Conservation (phyloP, 2,329 filamentous ascomycete genomes). For the Aspergillus fischeri region DNA sequence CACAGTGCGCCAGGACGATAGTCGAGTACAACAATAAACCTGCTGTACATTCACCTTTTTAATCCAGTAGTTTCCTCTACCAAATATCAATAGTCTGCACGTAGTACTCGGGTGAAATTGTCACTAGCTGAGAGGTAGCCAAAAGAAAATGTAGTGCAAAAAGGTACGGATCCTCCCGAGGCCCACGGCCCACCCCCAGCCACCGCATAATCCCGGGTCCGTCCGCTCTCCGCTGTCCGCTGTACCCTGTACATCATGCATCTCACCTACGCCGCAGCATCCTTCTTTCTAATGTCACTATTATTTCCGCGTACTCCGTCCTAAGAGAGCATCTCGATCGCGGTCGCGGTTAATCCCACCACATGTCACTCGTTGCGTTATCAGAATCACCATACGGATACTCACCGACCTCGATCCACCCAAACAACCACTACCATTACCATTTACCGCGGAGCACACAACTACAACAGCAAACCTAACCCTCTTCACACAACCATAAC, state of each 20-base stretch:
- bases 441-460: background rate
- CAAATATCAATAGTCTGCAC: no score
- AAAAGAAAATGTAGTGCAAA: no score
- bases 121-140: no score
- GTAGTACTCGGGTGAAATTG: no score
- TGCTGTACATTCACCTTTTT: background rate
- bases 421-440: background rate
- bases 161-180: background rate
- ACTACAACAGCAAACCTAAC: background rate
- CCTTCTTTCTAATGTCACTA: background rate
- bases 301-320: background rate
- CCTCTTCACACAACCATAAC: background rate
- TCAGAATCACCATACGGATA: background rate
- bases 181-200: constrained; percentile 7
- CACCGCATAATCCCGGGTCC: constrained; percentile 6
- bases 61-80: no score
- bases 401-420: background rate
- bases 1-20: background rate
- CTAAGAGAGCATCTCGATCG: background rate
- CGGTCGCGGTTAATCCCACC: background rate
- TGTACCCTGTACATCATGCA: background rate
- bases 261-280: background rate
- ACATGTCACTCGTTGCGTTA: background rate
- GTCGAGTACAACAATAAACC: background rate
- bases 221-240: background rate